Evolutionary conservation across 2,329 filamentous ascomycete genomes (phyloP).

Genomic region (Sarocladium strictum): DNA sequence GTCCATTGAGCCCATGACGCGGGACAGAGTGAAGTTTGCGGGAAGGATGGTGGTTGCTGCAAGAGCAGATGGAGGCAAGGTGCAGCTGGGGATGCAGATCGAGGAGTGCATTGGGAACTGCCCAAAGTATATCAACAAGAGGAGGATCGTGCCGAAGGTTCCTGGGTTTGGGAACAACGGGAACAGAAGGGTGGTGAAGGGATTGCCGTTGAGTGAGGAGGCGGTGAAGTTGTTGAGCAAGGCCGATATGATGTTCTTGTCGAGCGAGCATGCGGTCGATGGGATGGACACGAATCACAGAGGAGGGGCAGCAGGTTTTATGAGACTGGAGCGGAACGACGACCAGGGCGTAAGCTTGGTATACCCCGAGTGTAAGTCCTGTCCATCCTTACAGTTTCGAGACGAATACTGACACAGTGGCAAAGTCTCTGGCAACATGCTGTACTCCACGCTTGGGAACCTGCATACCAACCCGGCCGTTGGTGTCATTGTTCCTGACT

Average conservation of each 20-base stretch:
- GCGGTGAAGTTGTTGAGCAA: conserved; percentile 54
- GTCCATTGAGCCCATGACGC: conserved; percentile 25
- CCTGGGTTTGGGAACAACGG: conserved; percentile 37
- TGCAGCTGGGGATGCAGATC: conserved; percentile 60
- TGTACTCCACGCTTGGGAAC: conserved; percentile 83
- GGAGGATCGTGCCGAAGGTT: conserved; percentile 44
- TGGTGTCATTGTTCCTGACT: conserved; percentile 69
- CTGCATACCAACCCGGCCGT: conserved; percentile 59
- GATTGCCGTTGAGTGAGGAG: conserved; percentile 39
- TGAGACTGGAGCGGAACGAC: conserved; percentile 17
- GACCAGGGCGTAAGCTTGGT: conserved; percentile 45
- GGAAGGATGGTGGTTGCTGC: conserved; percentile 64
- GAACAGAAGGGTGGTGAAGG: conserved; percentile 35
- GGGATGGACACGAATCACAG: conserved; percentile 83
- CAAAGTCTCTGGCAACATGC: conserved; percentile 65
- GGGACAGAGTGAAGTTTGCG: conserved; percentile 68
- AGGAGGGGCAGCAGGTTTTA: conserved; percentile 47
- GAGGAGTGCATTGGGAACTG: conserved; percentile 75
- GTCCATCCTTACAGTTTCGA: too few species aligned
- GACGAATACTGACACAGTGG: conserved; percentile 14
- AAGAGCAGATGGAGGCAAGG: conserved; percentile 21
- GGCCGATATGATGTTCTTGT: conserved; percentile 74
- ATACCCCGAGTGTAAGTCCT: conserved; percentile 64
- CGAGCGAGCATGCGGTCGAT: conserved; percentile 51
- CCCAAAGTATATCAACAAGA: conserved; percentile 81